Evolutionary conservation across 75 land plant species (phyloP).

Genomic region (Adiantum capillusveneris): DNA sequence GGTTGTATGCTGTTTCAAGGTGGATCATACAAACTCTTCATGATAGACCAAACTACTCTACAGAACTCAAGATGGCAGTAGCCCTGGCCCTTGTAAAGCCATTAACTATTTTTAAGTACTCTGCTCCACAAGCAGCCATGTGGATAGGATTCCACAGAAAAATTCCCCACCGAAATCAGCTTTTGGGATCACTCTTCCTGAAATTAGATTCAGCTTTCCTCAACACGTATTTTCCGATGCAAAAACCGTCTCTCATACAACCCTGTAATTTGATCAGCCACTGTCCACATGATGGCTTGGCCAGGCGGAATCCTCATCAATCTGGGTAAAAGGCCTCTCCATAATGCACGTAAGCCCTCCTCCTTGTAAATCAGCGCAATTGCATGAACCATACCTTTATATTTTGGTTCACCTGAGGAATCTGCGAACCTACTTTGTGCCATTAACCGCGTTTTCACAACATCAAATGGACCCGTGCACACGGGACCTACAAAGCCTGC

Average conservation of each 20-base stretch:
- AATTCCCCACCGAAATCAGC: no score
- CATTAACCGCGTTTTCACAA: slow-evolving; percentile 96
- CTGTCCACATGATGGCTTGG: slow-evolving; percentile 98
- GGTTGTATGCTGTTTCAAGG: no score
- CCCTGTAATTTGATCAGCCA: slow-evolving; percentile 90
- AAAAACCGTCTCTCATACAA: slow-evolving; percentile 88
- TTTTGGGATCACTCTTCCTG: no score
- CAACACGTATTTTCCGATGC: no score
- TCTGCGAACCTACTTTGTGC: slow-evolving; percentile 54
- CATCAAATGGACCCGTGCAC: slow-evolving; percentile 98
- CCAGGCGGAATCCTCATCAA: slow-evolving; percentile 99
- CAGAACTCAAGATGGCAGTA: no score
- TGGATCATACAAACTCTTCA: no score
- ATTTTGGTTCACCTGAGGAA: slow-evolving; percentile 43
- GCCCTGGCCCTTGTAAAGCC: no score
- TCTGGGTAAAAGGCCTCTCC: slow-evolving; percentile 92
- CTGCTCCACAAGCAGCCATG: no score
- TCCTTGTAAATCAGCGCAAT: slow-evolving; percentile 74
- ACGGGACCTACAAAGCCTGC: slow-evolving; percentile 92
- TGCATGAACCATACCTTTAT: slow-evolving; percentile 90
- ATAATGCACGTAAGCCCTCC: slow-evolving; percentile 75
- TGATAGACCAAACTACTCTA: no score
- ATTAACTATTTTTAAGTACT: no score
- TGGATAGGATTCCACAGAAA: no score
- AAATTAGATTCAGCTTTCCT: no score